Evolutionary conservation across 768 basidiomycete genomes (phyloP), one percentile per base, ranked within the genome.

Genomic region (Suillus cothurnatus): DNA sequence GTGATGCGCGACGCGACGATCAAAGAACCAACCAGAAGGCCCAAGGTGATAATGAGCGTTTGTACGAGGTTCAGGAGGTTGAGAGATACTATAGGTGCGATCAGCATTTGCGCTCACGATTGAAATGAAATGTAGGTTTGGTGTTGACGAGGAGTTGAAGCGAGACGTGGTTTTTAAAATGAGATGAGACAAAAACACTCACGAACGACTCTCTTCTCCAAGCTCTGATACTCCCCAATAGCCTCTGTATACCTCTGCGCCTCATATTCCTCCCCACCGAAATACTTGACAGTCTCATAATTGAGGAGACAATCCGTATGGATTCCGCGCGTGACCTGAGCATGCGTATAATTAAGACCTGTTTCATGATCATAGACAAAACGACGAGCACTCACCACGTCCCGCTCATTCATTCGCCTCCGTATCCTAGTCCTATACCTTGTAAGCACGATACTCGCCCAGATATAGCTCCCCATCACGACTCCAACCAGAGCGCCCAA

Each of bases 211-310:
- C 82, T 86, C 73, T 86, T 88, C 70, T 94, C 92, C 55, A 90
- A 76, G 12, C 76, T 76, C 70, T 95, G 94, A 69, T 94, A 95
- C 61, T 89, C 82, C 19, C 81, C 74, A 67, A 96, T 84, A 2
- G 94, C 92, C 15, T 88, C 83, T 14, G 79, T 73, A 71, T 94
- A 94, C 38, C 94, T 83, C 49, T 82, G 81, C 21, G 83, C 84
- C 72, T 96, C 94, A 70, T 94, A 87, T 28, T 85, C 82, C 75
- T 96, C 94, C 17, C 92, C 90, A n/a, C 87, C 87, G 73, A 95
- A 95, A 74, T 93, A 93, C 75, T 93, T 95, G 70, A 94, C 90
- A 6, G 92, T 94, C 75, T 92, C 90, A 67, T 91, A 92, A 71
- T 92, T 91, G 61, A 92, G 82, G 32, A 94, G 77, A 69, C 87